These are phyloP conservation scores for Buxus sempervirens DNA, from an alignment of 164 flowering plant genomes.

Conservation along the genomic window DNA sequence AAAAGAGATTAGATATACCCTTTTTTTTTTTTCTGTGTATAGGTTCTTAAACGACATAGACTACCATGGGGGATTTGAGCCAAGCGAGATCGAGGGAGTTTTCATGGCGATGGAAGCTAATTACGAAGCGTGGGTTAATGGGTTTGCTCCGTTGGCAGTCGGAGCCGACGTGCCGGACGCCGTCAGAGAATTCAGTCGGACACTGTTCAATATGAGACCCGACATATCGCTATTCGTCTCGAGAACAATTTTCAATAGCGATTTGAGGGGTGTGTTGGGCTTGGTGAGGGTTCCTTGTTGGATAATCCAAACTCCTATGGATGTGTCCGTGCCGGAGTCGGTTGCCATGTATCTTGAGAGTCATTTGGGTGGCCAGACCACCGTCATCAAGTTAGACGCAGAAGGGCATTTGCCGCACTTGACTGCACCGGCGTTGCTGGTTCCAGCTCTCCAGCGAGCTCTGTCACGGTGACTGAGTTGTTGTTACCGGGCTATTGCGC, in stretches of 20 bases:
- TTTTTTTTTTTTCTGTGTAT: too few species aligned
- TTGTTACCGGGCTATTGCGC: background rate
- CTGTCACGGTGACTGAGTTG: conserved; percentile 40
- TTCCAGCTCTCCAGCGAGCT: conserved; percentile 54
- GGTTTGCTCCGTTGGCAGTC: conserved; percentile 87
- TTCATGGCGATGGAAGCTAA: conserved; percentile 82
- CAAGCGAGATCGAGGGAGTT: conserved; percentile 73
- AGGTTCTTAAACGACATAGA: conserved; percentile 82
- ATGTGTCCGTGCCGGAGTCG: conserved; percentile 74
- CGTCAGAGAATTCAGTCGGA: conserved; percentile 88
- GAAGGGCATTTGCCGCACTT: conserved; percentile 96
- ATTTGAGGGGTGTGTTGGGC: conserved; percentile 62
- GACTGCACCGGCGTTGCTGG: conserved; percentile 70
- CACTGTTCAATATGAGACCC: conserved; percentile 94
- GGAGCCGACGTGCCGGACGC: conserved; percentile 96
- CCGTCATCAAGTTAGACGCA: conserved; percentile 55
- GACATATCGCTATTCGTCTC: conserved; percentile 80
- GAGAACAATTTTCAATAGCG: conserved; percentile 62
- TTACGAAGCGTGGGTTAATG: conserved; percentile 86
- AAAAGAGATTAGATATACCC: too few species aligned
- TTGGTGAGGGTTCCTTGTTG: conserved; percentile 75
- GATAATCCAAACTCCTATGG: conserved; percentile 75
- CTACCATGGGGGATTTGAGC: conserved; percentile 88
- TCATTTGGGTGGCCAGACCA: conserved; percentile 74
- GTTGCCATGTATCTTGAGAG: conserved; percentile 65